phyloP scores from a whole-genome alignment of 495 filamentous ascomycete species.

The Daldinia childiae region DNA sequence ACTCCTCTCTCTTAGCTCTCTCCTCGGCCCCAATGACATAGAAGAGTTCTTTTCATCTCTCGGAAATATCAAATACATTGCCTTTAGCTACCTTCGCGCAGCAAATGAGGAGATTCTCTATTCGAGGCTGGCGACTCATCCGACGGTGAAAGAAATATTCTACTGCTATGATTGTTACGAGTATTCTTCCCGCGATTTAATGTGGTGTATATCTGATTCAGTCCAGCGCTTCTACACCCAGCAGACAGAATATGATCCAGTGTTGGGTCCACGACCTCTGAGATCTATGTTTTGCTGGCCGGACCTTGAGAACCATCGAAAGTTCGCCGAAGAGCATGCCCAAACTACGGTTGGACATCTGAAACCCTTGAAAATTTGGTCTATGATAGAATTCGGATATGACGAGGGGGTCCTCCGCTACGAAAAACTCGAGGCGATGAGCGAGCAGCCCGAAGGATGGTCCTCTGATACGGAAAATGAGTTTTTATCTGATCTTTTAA shows the following conservation, averaged over 20 bases:
- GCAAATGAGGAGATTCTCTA: neutral
- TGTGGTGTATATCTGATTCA: constrained; percentile 45
- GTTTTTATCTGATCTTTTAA: constrained; percentile 7
- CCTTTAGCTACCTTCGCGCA: neutral
- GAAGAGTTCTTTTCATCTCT: neutral
- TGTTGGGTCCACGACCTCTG: constrained; percentile 16
- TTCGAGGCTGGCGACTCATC: neutral
- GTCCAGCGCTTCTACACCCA: constrained; percentile 29
- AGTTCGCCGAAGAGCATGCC: constrained; percentile 23
- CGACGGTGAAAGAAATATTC: neutral
- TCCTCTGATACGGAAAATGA: constrained; percentile 1
- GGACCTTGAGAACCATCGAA: constrained; percentile 30
- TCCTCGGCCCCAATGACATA: neutral
- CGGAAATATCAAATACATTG: neutral
- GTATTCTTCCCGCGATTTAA: too few relatives aligned
- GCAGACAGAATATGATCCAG: constrained; percentile 26
- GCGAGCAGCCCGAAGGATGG: neutral
- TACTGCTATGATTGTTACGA: neutral
- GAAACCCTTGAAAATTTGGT: constrained; percentile 34
- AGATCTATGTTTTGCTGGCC: constrained; percentile 50
- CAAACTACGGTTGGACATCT: neutral
- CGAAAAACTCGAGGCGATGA: neutral
- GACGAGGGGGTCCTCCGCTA: constrained; percentile 15
- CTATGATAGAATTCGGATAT: constrained; percentile 41
- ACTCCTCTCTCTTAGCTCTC: neutral